Percentiles rank a stretch among this genome's conserved stretches.
These are phyloP conservation scores for Starmera stellimalicola DNA, from an alignment of 1,139 yeast genomes.

Conservation along the genomic window DNA sequence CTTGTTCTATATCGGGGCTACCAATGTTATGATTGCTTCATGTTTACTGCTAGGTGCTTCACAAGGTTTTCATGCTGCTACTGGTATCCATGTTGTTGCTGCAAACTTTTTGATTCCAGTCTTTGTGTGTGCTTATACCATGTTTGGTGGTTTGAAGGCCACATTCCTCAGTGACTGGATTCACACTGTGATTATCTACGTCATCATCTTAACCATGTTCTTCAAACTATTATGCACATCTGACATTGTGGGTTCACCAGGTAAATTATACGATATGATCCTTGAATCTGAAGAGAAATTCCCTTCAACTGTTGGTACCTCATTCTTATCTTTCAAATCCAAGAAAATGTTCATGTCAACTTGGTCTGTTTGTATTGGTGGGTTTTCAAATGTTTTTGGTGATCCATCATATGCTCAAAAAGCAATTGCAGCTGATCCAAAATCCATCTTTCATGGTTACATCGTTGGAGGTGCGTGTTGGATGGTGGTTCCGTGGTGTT, in stretches of 20 bases:
- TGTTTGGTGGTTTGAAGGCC: slow-evolving; percentile 44
- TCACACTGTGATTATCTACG: slow-evolving; percentile 34
- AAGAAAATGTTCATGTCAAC: slow-evolving; percentile 16
- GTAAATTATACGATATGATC: slow-evolving; percentile 27
- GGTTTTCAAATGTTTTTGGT: slow-evolving; percentile 28
- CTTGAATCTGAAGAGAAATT: slow-evolving; percentile 19
- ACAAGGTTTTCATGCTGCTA: slow-evolving; percentile 32
- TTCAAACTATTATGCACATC: slow-evolving; percentile 26
- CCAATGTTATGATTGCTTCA: slow-evolving; percentile 28
- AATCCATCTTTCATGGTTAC: slow-evolving; percentile 28
- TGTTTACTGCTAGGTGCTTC: slow-evolving; percentile 36
- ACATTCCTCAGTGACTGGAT: slow-evolving; percentile 37
- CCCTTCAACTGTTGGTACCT: slow-evolving; percentile 20
- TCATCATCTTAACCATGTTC: slow-evolving; percentile 25
- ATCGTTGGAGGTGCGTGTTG: slow-evolving; percentile 33
- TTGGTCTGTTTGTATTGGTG: slow-evolving; percentile 26
- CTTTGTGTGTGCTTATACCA: slow-evolving; percentile 42
- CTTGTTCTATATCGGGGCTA: slow-evolving; percentile 26
- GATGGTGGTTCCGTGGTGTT: slow-evolving; percentile 31
- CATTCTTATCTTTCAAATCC: slow-evolving; percentile 13
- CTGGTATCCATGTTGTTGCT: slow-evolving; percentile 42
- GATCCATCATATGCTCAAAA: slow-evolving; percentile 35
- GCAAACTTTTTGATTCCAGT: slow-evolving; percentile 42
- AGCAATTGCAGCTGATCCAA: slow-evolving; percentile 34
- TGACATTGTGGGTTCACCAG: slow-evolving; percentile 27